These are phyloP conservation scores for Clonostachys solani DNA, from an alignment of 2,329 filamentous ascomycete genomes.

Conservation along the genomic window DNA sequence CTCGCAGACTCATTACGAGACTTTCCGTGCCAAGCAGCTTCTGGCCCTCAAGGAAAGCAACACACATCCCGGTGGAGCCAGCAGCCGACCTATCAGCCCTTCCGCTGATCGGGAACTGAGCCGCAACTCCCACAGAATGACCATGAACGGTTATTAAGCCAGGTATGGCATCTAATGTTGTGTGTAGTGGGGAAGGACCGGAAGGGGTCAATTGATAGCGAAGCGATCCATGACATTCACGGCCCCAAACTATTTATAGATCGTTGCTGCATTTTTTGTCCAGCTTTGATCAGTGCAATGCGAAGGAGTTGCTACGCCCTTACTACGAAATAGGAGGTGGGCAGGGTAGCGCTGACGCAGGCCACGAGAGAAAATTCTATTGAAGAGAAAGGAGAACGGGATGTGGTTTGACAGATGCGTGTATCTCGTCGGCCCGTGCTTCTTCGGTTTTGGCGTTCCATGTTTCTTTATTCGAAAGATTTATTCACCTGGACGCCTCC, in stretches of 20 bases:
- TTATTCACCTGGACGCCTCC: slow-evolving; percentile 8
- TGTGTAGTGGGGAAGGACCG: background rate
- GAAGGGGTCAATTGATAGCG: background rate
- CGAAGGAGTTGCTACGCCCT: background rate
- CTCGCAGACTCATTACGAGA: slow-evolving; percentile 99
- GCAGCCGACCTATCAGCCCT: slow-evolving; percentile 90
- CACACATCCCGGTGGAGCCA: slow-evolving; percentile 72
- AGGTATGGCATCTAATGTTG: background rate
- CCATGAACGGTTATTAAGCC: slow-evolving; percentile 94
- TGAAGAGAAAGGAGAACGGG: background rate
- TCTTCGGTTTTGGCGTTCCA: slow-evolving; percentile 4
- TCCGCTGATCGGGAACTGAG: slow-evolving; percentile 92
- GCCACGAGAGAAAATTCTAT: background rate
- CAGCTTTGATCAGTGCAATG: too few relatives aligned
- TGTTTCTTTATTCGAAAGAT: background rate
- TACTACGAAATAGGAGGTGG: background rate
- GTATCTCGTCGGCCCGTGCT: slow-evolving; percentile 1
- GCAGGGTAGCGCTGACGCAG: background rate
- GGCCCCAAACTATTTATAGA: background rate
- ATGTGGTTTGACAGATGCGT: background rate
- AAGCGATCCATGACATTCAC: background rate
- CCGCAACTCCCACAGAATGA: slow-evolving; percentile 94
- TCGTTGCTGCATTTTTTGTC: too few relatives aligned
- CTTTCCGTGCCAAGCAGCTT: slow-evolving; percentile 98
- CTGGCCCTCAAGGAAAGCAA: slow-evolving; percentile 98